Base-by-base conservation (phyloP, 495 filamentous ascomycete species). In the Daldinia concentrica region DNA sequence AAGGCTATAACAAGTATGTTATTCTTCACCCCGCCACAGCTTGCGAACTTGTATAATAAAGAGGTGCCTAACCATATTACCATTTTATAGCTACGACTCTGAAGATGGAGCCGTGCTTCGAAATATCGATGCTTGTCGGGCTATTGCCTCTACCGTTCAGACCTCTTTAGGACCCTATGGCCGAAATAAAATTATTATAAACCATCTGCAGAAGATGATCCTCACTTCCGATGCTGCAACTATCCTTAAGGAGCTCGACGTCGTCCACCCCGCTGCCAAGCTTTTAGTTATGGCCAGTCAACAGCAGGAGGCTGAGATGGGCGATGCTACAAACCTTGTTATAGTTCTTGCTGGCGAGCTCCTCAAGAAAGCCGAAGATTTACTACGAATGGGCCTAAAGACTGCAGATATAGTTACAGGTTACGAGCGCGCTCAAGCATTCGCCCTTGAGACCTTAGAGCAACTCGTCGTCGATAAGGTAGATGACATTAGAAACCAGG, bases 171-270 rank as follows among this genome's bases (percentile, higher is more conserved):
- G 96, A 56, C 96, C 96, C 58, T 98, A 95, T 79, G 96, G 96
- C 77, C 92, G 96, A 81, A 99, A 98, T 86, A 99, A 99, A 86
- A 97, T 99, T 80, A 93, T 99, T 84, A 98, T 99, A 86, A 99
- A 98, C 83, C 96, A 99, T 84, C 86, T 99, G 65, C 94, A 97
- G 83, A 99, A 99, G 86, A 97, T 98, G 95, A 95, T 97, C 69
- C 87, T 99, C 65, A 99, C 96, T 65, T 97, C 93, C 51, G 96
- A 99, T 79, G 96, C 96, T 41, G 96, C 96, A 69, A 97, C 95
- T 27, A 99, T 99, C 71, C 86, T 99, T 61, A 91, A 93, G 75
- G 96, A 99, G 80, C 87, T 99, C 78, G 96, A 99, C 77, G 96
- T 99, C 51, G 95, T 99, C 32, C 96, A 99, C 82, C 96, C 96